These are phyloP conservation scores for Melanopsichium pennsylvanicum DNA, from an alignment of 1,284 basidiomycete species.

Conservation along the genomic window DNA sequence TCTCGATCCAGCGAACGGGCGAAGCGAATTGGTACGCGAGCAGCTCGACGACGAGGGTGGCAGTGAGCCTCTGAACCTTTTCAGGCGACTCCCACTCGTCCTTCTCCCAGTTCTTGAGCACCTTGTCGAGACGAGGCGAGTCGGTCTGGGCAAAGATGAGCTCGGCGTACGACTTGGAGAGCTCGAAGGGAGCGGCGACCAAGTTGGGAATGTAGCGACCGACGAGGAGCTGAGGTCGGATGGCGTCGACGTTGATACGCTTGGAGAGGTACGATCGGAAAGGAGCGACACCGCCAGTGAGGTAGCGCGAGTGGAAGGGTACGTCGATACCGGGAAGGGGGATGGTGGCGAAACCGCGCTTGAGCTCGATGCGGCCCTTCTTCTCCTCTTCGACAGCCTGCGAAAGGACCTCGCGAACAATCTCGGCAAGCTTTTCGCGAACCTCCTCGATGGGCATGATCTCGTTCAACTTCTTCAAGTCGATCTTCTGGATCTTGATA, in stretches of 20 bases:
- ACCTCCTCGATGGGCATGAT: slow-evolving; percentile 84
- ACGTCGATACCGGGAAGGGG: slow-evolving; percentile 88
- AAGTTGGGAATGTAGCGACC: slow-evolving; percentile 89
- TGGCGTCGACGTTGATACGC: slow-evolving; percentile 82
- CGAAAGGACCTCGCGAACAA: slow-evolving; percentile 82
- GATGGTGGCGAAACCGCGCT: slow-evolving; percentile 81
- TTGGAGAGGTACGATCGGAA: slow-evolving; percentile 94
- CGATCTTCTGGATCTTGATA: slow-evolving; percentile 94
- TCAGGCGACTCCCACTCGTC: slow-evolving; percentile 84
- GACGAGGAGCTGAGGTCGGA: slow-evolving; percentile 79
- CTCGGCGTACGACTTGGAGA: slow-evolving; percentile 88
- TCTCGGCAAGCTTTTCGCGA: slow-evolving; percentile 88
- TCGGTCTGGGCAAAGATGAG: slow-evolving; percentile 72
- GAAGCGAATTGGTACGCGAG: slow-evolving; percentile 87
- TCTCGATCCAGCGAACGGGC: slow-evolving; percentile 94
- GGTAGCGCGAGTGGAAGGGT: slow-evolving; percentile 97
- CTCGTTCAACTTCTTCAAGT: slow-evolving; percentile 88
- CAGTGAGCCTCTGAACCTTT: slow-evolving; percentile 89
- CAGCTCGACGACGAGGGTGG: slow-evolving; percentile 93
- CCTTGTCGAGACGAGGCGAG: slow-evolving; percentile 89
- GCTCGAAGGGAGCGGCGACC: slow-evolving; percentile 91
- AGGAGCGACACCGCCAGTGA: slow-evolving; percentile 93
- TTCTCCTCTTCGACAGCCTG: slow-evolving; percentile 79
- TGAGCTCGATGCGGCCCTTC: slow-evolving; percentile 89
- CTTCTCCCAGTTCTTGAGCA: slow-evolving; percentile 90